Conservation (phyloP, 768 basidiomycete genomes). For the Mycena rebaudengoi region DNA sequence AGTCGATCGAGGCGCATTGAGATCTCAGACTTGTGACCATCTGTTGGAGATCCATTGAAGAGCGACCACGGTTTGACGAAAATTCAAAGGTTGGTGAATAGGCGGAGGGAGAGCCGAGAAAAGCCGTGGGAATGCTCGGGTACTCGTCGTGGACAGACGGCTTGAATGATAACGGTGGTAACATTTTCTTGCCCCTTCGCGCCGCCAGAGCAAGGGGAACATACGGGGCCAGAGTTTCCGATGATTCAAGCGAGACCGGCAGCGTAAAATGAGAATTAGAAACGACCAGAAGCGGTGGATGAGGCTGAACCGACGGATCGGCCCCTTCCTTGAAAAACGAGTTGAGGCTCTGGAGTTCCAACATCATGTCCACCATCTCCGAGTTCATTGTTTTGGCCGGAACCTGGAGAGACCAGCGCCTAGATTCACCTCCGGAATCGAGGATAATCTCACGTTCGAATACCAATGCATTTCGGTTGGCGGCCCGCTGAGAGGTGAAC, state of each 20-base stretch:
- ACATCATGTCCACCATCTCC: conserved; percentile 50
- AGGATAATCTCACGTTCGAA: conserved; percentile 47
- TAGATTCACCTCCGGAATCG: conserved; percentile 34
- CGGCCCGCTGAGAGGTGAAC: conserved; percentile 16
- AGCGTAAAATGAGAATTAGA: conserved; percentile 52
- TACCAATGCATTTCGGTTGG: conserved; percentile 40
- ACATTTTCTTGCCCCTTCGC: conserved; percentile 47
- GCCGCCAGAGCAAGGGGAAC: conserved; percentile 40
- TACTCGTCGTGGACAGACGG: conserved; percentile 34
- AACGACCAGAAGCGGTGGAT: conserved; percentile 49
- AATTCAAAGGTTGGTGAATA: conserved; percentile 45
- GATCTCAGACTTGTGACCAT: conserved; percentile 56
- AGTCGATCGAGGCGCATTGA: conserved; percentile 42
- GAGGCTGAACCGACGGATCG: conserved; percentile 14
- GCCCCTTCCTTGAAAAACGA: conserved; percentile 46
- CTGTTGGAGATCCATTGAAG: conserved; percentile 46
- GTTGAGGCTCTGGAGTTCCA: conserved; percentile 48
- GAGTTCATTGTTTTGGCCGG: conserved; percentile 45
- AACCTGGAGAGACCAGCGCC: conserved; percentile 44
- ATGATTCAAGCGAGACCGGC: conserved; percentile 46
- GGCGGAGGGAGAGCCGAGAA: conserved; percentile 50
- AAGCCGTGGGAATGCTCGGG: conserved; percentile 54
- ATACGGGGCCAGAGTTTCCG: conserved; percentile 30
- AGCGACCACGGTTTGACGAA: conserved; percentile 30
- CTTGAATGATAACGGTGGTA: conserved; percentile 40